Evolutionary conservation across 495 filamentous ascomycete genomes (phyloP), one percentile per base, ranked within the genome.

Genomic region (Talaromyces ruber): DNA sequence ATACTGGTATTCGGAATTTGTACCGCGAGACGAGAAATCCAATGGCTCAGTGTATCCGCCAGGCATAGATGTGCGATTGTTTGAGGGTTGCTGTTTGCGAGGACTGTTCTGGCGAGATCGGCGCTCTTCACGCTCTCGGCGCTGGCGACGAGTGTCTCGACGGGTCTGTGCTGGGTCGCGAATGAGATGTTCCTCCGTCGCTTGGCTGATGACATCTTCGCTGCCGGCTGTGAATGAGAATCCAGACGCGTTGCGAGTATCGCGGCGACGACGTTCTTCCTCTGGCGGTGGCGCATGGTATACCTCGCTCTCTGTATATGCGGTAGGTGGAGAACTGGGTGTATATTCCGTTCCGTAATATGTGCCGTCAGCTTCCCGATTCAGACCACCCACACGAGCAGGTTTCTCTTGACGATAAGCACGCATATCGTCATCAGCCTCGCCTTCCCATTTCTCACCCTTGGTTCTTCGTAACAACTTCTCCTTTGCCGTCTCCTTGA

Each of bases 361-460:
- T 61, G 83, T 88, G 55, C 84, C 89, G 59, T 97, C 92, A 50
- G 83, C 74, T 64, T 88, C 77, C 53, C 85, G 84, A 71, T 97
- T 97, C 66, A 97, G 74, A 18, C 92, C 92, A 43, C 92, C 92
- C 21, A 97, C 90, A 32, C 87, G 81, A 2, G 92, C 92, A 4
- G 91, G 76, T 67, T 88, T 90, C 73, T 97, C 92, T 68, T 89
- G 81, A 7, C 91, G 87, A 76, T 97, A 97, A 2, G 84, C 83
- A 43, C 88, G 84, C 50, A 93, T 85, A 58, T 90, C 88, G n/a
- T 78, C 79, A 70, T 94, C 89, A 14, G 77, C 82, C 39, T 80
- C 81, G 50, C 84, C 84, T 69, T 87, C 86, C 65, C 72, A 78
- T 62, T 71, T 63, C 66, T 79, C 71, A 52, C 79, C 68, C 61